Evolutionary conservation across 768 basidiomycete genomes (phyloP), one percentile per base, ranked within the genome.

Genomic region (Neoboletus brunneissimus): DNA sequence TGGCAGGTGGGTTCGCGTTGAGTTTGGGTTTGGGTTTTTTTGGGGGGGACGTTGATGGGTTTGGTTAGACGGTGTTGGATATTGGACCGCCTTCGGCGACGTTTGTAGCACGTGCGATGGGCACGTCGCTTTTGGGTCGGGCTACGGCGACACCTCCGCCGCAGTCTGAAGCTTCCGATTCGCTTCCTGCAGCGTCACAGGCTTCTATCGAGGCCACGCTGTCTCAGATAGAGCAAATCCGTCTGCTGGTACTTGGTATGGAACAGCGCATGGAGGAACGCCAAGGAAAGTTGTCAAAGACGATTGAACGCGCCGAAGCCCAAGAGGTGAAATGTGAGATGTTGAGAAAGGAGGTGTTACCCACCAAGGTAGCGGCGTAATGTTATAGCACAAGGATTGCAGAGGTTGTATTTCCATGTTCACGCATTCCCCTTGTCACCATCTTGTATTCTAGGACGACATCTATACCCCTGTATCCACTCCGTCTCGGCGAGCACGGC

Each of bases 171-270:
- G 18, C 44, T 10, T 57, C 61, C 5, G 61, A 58, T 9, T 11
- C 67, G 2, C 8, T 56, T 4, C 37, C 55, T 5, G 41, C 59
- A 48, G 57, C 67, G 9, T 58, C 76, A 47, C 64, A 64, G 47
- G 53, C 61, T 41, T 65, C 64, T 32, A 54, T 69, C 13, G 77
- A 79, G 37, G 77, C 77, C 3, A 76, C 81, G 3, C 66, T 81
- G 5, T 80, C 84, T 4, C 83, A 88, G 54, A 78, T 90, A 31
- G 87, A 89, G 61, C 84, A 88, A 56, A 77, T 89, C 5, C 80
- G 85, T 35, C 69, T 87, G 58, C 72, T 89, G 22, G 79, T 91
- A 18, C 73, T 89, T 16, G 89, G 89, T 0, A 89, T 91, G 85
- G 86, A 89, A 55, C 83, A 89, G 63, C 79, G 86, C 53, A 74